Evolutionary conservation across 805 yeast species (phyloP), one percentile per base, ranked within the genome.

Genomic region (Candida glaebosa): DNA sequence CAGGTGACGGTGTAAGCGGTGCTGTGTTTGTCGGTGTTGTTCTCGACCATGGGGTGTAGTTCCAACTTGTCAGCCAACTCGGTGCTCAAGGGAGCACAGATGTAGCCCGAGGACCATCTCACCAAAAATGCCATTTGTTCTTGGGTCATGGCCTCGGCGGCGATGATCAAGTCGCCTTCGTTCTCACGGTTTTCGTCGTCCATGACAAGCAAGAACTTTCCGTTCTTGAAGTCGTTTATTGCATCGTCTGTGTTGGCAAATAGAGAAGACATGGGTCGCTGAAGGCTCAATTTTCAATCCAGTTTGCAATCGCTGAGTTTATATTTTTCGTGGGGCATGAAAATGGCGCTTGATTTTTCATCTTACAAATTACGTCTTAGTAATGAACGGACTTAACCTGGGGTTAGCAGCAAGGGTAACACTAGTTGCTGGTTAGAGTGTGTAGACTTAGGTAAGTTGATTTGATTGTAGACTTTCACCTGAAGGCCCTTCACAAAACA

Each of bases 131-230:
- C 99, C 96, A 93, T 88, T 50, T 89, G 80, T 56, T 82, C 82
- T 34, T 85, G 80, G 31, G 95, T 85, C 50, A 82, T 72, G 40
- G 71, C 71, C 50, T 84, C 80, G 30, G 96, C 99, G n/a, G 98
- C 95, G 37, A 87, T 82, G 52, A 93, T 88, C 56, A 93, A 73
- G 60, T 93, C 99, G 40, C 99, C 99, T 67, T 93, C 99, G 62
- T 93, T 93, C 63, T 93, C 99, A 53, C 99, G 81, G 57, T 77
- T 77, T 62, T 88, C 97, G 58, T 93, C 96, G 62, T 93, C 99
- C 86, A 93, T 85, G n/a, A 93, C 99, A 36, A 93, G 78, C 37
- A 93, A 72, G 56, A 91, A 89, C 61, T 88, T 86, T 22, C 95
- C 95, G 43, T 77, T 76, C 48, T 76, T 76, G 62, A 75, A 82